Percentiles rank a stretch among this genome's conserved stretches.
phyloP scores from a whole-genome alignment of 2,329 filamentous ascomycete genomes.

The Paecilomyces variotii region DNA sequence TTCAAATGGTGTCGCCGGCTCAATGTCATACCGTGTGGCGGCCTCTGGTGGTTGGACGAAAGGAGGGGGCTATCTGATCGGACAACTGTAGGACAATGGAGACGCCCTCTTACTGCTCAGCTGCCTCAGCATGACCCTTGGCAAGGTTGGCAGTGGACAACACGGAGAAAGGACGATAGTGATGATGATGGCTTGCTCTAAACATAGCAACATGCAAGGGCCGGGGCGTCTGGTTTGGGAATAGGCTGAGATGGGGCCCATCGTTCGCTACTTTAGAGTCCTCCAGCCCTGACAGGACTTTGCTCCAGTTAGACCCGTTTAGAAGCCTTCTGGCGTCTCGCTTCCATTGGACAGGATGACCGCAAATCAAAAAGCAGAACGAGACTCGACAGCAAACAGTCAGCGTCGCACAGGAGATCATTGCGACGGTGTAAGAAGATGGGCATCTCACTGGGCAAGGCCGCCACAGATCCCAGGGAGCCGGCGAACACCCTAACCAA shows the following conservation, averaged over 20 bases:
- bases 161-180: not conserved
- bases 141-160: not conserved
- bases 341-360: not conserved
- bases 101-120: not conserved
- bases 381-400: not conserved
- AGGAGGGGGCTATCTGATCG: not conserved
- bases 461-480: not conserved
- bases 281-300: not conserved
- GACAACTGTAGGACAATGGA: not conserved
- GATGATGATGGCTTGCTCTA: not conserved
- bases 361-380: not conserved
- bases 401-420: not conserved
- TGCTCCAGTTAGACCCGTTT: not conserved
- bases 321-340: not conserved
- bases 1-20: not conserved
- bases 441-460: not conserved
- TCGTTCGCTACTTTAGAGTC: not conserved
- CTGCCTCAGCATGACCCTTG: not conserved
- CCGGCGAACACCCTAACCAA: not conserved
- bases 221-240: not conserved
- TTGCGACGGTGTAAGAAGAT: not conserved
- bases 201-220: conserved; percentile 1
- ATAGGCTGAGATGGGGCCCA: not conserved
- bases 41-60: not conserved
- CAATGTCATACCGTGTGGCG: not conserved